Evolutionary conservation across 768 basidiomycete genomes (phyloP), one percentile per base, ranked within the genome.

Genomic region (Sarcodon sp.): DNA sequence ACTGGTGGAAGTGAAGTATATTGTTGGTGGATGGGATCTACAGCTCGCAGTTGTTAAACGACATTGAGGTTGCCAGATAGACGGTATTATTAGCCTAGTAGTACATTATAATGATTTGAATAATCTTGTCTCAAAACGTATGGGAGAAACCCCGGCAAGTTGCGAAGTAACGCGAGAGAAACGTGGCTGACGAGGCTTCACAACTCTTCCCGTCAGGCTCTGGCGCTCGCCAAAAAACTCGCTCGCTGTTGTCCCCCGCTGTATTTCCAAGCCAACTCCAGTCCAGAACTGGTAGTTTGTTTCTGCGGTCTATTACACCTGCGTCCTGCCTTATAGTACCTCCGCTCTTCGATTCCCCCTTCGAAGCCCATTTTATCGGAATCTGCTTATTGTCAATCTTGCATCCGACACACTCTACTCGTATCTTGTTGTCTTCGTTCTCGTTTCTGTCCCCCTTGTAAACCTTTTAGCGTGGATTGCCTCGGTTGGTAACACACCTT

Each of bases 1-100:
- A 55, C 59, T 96, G 57, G 58, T 91, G 33, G 87, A 93, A 65
- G 69, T 90, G 54, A 87, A 87, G 68, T 83, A 84, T 56, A 66
- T 89, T 47, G 69, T 79, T 12, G 83, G 86, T 21, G 85, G 88
- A 43, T 89, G 88, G 86, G 89, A 91, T 62, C 76, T 92, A 50
- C 83, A 90, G 68, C 70, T 93, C 47, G 89, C 89, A 11, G 78
- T 85, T 32, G 87, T 91, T 35, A 72, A 86, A 50, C 70, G 87
- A 50, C 82, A 85, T 58, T 83, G 58, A 63, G 49, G 15, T 1
- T 38, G 12, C 37, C 27, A 27, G 16, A 18, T 32, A 31, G 34
- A 38, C 12, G 37, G 3, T 13, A 38, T 27, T 27, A 27, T 27
- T 3, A 27, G 21, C 21, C 21, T 27, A 27, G 21, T 27, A 27